Conservation (phyloP, 768 basidiomycete species). For the Lactarius tabidus region DNA sequence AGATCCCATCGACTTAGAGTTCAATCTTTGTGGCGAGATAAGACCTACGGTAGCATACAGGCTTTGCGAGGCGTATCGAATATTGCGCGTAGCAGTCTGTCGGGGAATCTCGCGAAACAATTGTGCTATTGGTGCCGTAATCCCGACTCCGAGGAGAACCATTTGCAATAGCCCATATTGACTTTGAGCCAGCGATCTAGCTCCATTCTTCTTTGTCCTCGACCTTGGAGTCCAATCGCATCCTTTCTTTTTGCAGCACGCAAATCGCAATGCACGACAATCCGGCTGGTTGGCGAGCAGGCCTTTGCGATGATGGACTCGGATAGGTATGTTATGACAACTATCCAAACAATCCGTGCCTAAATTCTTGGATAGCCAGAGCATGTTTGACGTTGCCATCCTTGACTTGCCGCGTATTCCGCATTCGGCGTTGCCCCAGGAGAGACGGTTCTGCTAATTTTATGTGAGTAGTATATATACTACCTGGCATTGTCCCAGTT, state of each 20-base stretch:
- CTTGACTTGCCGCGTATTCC: constrained; percentile 13
- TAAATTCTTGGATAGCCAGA: constrained; percentile 19
- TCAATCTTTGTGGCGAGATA: constrained; percentile 17
- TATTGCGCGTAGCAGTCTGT: not conserved
- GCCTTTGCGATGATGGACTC: constrained; percentile 17
- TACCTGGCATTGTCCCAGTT: constrained; percentile 7
- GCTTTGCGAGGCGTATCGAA: constrained; percentile 5
- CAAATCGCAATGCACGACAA: constrained; percentile 13
- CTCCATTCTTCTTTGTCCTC: constrained; percentile 17
- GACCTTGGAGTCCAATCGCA: constrained; percentile 5
- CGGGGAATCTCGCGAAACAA: constrained; percentile 4
- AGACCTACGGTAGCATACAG: constrained; percentile 12
- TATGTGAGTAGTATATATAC: constrained; percentile 25
- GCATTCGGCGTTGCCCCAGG: constrained; percentile 11
- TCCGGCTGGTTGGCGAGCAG: not conserved
- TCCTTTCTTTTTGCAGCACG: constrained; percentile 7
- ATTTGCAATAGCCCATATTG: constrained; percentile 4
- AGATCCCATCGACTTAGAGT: constrained; percentile 6
- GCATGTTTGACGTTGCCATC: constrained; percentile 18
- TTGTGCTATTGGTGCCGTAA: constrained; percentile 12
- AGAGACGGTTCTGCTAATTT: constrained; percentile 14
- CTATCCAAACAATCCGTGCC: constrained; percentile 26
- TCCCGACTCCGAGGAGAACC: constrained; percentile 20
- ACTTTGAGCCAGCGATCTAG: constrained; percentile 18
- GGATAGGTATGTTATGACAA: constrained; percentile 20